Percentiles rank a stretch among this genome's conserved stretches.
These are phyloP conservation scores for Datisca glomerata DNA, from an alignment of 306 rosid species.

Conservation along the genomic window DNA sequence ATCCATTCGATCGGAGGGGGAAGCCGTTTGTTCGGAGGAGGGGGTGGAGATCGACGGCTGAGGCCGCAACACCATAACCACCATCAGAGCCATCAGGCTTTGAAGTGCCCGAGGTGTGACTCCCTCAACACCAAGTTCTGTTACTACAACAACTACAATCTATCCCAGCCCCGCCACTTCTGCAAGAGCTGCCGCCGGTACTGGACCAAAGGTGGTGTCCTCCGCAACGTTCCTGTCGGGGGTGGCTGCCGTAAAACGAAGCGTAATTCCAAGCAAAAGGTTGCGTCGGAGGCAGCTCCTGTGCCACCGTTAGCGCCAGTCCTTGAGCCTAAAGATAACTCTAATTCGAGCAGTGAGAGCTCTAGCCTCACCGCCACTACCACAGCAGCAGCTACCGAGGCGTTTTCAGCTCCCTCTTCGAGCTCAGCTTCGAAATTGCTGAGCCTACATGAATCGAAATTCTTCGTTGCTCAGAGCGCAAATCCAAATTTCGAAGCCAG, in stretches of 20 bases:
- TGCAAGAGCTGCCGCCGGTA: slow-evolving; percentile 92
- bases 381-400: slow-evolving; percentile 19
- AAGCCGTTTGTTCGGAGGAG: slow-evolving; percentile 35
- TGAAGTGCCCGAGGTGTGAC: slow-evolving; percentile 79
- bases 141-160: slow-evolving; percentile 88
- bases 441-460: slow-evolving; percentile 20
- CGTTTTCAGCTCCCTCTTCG: slow-evolving; percentile 29
- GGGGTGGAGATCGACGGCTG: slow-evolving; percentile 35
- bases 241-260: slow-evolving; percentile 78
- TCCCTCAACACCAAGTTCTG: slow-evolving; percentile 90
- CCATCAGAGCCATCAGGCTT: slow-evolving; percentile 34
- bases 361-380: slow-evolving; percentile 49
- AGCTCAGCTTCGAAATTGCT: slow-evolving; percentile 20
- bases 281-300: not conserved
- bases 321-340: slow-evolving; percentile 30
- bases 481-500: slow-evolving; percentile 20
- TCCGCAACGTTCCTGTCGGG: slow-evolving; percentile 90
- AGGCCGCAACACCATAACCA: slow-evolving; percentile 21
- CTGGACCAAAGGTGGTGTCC: slow-evolving; percentile 97
- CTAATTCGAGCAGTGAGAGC: slow-evolving; percentile 68
- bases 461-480: slow-evolving; percentile 9
- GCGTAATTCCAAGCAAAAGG: slow-evolving; percentile 41
- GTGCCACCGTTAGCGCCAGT: not conserved
- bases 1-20: slow-evolving; percentile 44
- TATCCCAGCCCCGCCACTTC: slow-evolving; percentile 91